phyloP scores from a whole-genome alignment of 2,329 filamentous ascomycete species.

The Penicillium rolfsii region DNA sequence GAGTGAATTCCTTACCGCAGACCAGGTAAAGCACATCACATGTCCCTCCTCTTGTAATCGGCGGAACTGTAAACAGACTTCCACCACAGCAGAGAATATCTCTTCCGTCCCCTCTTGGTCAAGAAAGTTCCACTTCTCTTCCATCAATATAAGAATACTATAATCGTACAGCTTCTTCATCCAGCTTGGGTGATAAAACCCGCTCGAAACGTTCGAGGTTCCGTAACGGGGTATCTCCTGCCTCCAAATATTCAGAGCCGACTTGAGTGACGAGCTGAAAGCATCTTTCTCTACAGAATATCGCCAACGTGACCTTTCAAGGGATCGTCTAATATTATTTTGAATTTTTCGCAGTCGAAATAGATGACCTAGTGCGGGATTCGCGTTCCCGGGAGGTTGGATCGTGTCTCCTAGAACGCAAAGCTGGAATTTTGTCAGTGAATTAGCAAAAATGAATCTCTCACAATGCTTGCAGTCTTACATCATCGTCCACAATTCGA shows the following conservation, averaged over 20 bases:
- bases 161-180: constrained; percentile 36
- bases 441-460: not conserved
- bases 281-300: constrained; percentile 14
- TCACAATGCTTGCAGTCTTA: constrained; percentile 11
- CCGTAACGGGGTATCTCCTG: constrained; percentile 35
- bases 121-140: constrained; percentile 29
- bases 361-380: constrained; percentile 30
- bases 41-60: constrained; percentile 34
- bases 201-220: constrained; percentile 27
- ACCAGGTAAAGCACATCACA: constrained; percentile 37
- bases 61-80: constrained; percentile 33
- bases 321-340: constrained; percentile 30
- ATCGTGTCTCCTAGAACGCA: constrained; percentile 29
- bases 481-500: constrained; percentile 32
- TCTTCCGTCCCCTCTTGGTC: constrained; percentile 31
- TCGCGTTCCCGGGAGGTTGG: constrained; percentile 24
- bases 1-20: constrained; percentile 25
- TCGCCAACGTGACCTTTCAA: constrained; percentile 20
- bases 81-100: constrained; percentile 30
- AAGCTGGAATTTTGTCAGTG: constrained; percentile 21
- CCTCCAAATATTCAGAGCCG: constrained; percentile 32
- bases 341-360: constrained; percentile 35
- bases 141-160: constrained; percentile 34
- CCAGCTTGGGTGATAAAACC: constrained; percentile 33
- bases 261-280: constrained; percentile 27